A percentile compares a stretch with the other conserved stretches of the same genome.
These are phyloP conservation scores for Leucaena leucocephala DNA, from an alignment of 306 rosid genomes.

Conservation along the genomic window DNA sequence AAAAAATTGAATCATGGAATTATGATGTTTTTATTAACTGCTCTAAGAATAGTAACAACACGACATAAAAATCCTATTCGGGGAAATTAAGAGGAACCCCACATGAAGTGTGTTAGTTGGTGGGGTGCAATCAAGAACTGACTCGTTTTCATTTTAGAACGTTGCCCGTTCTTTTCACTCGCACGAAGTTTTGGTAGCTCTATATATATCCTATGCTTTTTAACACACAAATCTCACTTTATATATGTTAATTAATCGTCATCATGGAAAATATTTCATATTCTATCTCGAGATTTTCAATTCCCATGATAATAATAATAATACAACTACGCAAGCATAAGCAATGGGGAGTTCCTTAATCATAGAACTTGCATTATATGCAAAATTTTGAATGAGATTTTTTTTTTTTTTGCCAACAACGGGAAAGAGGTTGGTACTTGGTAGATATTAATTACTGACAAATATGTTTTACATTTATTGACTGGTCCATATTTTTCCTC, in stretches of 20 bases:
- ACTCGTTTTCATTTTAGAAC: not conserved
- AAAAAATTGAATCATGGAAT: too few species aligned
- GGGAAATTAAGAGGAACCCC: too few species aligned
- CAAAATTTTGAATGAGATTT: not conserved
- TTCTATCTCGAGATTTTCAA: not conserved
- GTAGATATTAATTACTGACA: not conserved
- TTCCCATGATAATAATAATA: not conserved
- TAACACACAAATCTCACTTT: not conserved
- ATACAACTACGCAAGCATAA: not conserved
- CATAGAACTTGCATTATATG: not conserved
- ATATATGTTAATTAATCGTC: not conserved
- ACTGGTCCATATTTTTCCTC: not conserved
- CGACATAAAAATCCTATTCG: too few species aligned
- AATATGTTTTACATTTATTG: not conserved
- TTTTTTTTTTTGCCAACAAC: too few species aligned
- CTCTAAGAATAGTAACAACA: too few species aligned
- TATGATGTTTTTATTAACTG: too few species aligned
- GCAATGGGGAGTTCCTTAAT: not conserved
- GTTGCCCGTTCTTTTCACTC: not conserved
- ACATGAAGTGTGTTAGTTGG: not conserved
- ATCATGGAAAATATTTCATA: not conserved
- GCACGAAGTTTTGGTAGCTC: not conserved
- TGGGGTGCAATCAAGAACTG: constrained; percentile 12
- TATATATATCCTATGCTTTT: not conserved
- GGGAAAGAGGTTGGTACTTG: not conserved